Evolutionary conservation across 176 grass and related monocot species (phyloP).

Genomic region (Secale cereale): DNA sequence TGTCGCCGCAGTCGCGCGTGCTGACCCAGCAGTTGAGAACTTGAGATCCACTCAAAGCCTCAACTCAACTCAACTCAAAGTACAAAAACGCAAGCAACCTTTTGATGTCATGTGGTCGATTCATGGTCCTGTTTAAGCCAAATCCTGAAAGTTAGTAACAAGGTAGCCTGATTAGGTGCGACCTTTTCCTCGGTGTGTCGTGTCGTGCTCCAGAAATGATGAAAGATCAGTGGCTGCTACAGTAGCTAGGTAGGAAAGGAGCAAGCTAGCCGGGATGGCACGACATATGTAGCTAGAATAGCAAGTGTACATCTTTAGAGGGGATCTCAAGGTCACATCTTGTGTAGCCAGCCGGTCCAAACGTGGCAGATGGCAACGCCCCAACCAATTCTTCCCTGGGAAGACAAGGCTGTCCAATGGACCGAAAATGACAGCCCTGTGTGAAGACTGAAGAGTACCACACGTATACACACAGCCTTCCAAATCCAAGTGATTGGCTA

Average conservation of each 20-base stretch:
- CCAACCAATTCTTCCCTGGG: neutral
- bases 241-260: neutral
- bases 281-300: neutral
- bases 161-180: neutral
- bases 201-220: neutral
- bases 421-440: constrained; percentile 4
- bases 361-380: constrained; percentile 4
- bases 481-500: neutral
- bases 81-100: neutral
- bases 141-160: neutral
- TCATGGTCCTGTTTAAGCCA: neutral
- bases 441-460: neutral
- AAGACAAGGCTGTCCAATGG: neutral
- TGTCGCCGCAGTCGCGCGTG: neutral
- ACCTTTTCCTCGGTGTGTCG: neutral
- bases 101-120: neutral
- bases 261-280: neutral
- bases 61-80: neutral
- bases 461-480: neutral
- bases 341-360: constrained; percentile 8
- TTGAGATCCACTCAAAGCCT: neutral
- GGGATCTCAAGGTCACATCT: neutral
- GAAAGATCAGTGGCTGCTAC: neutral
- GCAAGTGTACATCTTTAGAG: neutral
- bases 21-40: neutral